Percentiles rank a stretch among this genome's conserved stretches.
These are phyloP conservation scores for Colletotrichum paranaense DNA, from an alignment of 2,329 filamentous ascomycete species.

Conservation along the genomic window DNA sequence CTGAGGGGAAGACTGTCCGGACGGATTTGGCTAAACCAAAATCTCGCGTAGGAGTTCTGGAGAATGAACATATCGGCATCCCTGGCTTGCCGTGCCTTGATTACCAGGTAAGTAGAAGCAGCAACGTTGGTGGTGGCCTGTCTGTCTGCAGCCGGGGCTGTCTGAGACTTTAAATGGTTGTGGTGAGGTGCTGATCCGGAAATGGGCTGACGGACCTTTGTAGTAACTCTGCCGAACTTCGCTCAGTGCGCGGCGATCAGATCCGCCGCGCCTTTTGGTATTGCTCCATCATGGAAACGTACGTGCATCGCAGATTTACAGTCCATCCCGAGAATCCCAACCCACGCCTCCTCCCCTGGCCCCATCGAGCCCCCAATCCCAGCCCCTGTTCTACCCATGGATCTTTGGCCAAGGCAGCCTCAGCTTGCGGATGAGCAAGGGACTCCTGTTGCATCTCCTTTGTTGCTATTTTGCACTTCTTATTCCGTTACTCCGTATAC, in stretches of 20 bases:
- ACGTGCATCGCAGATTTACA: conserved; percentile 36
- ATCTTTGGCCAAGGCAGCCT: background rate
- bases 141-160: background rate
- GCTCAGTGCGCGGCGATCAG: conserved; percentile 59
- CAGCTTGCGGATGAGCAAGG: background rate
- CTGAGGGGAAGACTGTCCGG: background rate
- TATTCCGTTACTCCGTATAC: background rate
- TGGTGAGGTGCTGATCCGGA: background rate
- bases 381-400: conserved; percentile 11
- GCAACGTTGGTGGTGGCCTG: background rate
- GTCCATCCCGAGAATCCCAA: background rate
- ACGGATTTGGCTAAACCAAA: conserved; percentile 3
- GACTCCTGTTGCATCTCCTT: background rate
- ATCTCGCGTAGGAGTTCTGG: conserved; percentile 66
- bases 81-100: conserved; percentile 65
- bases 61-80: conserved; percentile 66
- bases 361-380: background rate
- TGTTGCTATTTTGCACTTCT: background rate
- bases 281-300: conserved; percentile 67
- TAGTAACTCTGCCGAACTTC: conserved; percentile 57
- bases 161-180: background rate
- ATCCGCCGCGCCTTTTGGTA: conserved; percentile 68
- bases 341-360: background rate
- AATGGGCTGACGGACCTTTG: background rate
- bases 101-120: conserved; percentile 58